phyloP scores from a whole-genome alignment of 257 asterid species.

The Solanum chmielewskii region DNA sequence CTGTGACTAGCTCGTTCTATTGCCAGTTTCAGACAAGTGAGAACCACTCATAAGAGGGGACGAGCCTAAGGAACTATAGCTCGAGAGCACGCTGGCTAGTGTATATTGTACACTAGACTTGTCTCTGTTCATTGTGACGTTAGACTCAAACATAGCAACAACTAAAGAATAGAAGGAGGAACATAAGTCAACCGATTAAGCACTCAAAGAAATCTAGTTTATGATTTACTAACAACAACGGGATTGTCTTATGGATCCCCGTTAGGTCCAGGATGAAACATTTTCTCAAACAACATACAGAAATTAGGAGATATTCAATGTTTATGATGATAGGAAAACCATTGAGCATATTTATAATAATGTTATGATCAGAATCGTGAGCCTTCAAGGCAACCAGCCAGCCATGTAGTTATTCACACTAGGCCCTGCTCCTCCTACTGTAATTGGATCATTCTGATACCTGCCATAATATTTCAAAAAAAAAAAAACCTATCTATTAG shows the following conservation, averaged over 20 bases:
- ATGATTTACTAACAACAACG: neutral
- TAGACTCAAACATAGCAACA: neutral
- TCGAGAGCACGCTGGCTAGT: neutral
- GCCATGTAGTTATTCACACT: constrained; percentile 84
- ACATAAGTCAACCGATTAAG: neutral
- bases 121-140: no score
- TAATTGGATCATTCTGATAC: constrained; percentile 58
- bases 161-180: neutral
- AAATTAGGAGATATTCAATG: neutral
- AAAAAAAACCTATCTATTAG: neutral
- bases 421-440: constrained; percentile 71
- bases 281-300: neutral
- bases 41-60: no score
- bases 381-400: constrained; percentile 69
- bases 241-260: neutral
- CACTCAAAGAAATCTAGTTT: neutral
- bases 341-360: neutral
- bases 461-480: constrained; percentile 19
- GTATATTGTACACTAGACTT: no score
- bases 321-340: neutral
- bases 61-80: neutral
- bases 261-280: neutral
- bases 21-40: no score
- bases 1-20: no score
- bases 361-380: neutral